Base-by-base conservation (phyloP, 2,329 filamentous ascomycete species). In the Diaporthe helianthi region DNA sequence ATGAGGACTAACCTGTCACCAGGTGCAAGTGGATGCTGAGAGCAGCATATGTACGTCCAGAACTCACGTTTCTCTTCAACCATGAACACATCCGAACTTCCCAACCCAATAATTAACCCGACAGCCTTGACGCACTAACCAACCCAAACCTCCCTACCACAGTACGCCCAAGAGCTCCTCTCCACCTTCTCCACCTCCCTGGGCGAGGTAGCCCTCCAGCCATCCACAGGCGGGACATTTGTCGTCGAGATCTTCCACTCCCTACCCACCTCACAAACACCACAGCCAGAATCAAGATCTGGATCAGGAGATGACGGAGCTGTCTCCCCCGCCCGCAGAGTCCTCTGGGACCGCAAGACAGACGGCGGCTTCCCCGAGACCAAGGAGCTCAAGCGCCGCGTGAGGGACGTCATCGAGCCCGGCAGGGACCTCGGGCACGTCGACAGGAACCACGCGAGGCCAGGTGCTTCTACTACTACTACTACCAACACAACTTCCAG, bases 141-240 rank as follows among this genome's bases (percentile, higher is more conserved):
- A 58, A n/a, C 3, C 31, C 31, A 22, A 36, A 33, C 26, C 15
- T 26, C 47, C 22, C 12, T 63, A 6, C 12, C 61, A 6, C 74
- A 97, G 93, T 98, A 92, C 79, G 95, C 91, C 60, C 96, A 98
- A 85, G 96, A 98, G 80, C 89, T 99, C 53, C 89, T 99, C 46
- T 97, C 93, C 1, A 99, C 95, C 0, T 99, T 99, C 82, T 88
- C 89, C 67, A 93, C 90, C 1, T 85, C 89, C 53, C 87, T 98
- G 2, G 94, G 94, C 71, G 95, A 98, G 79, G 91, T 98, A 12
- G 90, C 95, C 19, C 86, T 99, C 9, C 89, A 97, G 73, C 96
- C 96, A 0, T 85, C 89, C 17, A 97, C 93, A 0, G 94, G 95
- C 22, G 95, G 96, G 0, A 84, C 92, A 2, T 99, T 98, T 76